A percentile compares a stretch with the other conserved stretches of the same genome.
These are phyloP conservation scores for Dendrobium chrysotoxum DNA, from an alignment of 106 monocot genomes.

Conservation along the genomic window DNA sequence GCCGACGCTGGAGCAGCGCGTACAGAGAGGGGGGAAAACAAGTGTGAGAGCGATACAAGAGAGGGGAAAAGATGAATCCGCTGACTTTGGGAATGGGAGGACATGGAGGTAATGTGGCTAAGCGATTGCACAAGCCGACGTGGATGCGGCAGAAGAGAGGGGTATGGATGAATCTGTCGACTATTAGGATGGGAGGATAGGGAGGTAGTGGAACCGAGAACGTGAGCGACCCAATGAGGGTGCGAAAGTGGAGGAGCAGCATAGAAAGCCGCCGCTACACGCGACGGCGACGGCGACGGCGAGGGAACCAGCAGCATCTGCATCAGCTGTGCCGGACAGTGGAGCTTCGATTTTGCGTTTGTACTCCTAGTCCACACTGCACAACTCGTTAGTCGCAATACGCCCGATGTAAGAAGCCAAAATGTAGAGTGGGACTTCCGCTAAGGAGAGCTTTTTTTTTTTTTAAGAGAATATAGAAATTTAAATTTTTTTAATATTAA, in stretches of 20 bases:
- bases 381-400: neutral
- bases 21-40: neutral
- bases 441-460: too few species aligned
- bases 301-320: neutral
- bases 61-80: neutral
- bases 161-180: neutral
- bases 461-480: too few species aligned
- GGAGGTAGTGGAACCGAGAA: neutral
- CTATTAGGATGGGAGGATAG: neutral
- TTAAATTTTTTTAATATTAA: too few species aligned
- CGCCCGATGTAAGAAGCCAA: too few species aligned
- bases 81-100: neutral
- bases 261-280: neutral
- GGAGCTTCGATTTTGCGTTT: neutral
- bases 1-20: neutral
- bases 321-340: neutral
- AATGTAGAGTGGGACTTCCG: too few species aligned
- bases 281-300: neutral
- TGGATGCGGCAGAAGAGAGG: neutral
- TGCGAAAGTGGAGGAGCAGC: neutral
- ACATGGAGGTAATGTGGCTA: neutral
- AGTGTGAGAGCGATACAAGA: neutral
- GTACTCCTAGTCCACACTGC: neutral
- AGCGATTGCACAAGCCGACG: neutral
- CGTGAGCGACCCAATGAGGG: neutral